Conservation (phyloP, 345 rosid species). For the Mercurialis annua region DNA sequence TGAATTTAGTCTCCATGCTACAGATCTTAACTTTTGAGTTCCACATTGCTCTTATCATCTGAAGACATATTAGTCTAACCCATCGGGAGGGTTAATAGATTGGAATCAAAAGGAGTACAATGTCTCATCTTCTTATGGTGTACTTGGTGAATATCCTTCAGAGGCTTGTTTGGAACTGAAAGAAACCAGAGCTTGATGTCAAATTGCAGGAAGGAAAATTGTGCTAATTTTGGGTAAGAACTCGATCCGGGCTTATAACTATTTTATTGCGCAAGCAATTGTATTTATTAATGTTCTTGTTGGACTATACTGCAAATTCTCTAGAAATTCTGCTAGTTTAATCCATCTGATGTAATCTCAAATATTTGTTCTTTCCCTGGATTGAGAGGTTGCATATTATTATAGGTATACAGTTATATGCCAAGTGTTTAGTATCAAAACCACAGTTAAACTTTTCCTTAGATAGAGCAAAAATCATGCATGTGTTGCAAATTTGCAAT, state of each 20-base stretch:
- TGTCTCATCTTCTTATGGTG: neutral
- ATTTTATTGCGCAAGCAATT: neutral
- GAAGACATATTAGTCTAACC: neutral
- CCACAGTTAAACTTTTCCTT: neutral
- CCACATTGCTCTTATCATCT: neutral
- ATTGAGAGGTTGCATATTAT: neutral
- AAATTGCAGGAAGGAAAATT: neutral
- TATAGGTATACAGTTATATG: neutral
- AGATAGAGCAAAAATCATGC: neutral
- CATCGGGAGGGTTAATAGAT: neutral
- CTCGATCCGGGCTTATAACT: neutral
- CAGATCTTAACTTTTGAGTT: neutral
- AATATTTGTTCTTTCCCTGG: neutral
- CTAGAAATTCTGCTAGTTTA: neutral
- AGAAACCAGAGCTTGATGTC: neutral
- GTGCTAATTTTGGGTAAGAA: neutral
- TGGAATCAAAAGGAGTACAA: neutral
- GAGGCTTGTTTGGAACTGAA: conserved; percentile 1
- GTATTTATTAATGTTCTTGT: neutral
- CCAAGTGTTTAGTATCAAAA: neutral
- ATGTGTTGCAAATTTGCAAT: neutral
- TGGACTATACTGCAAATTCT: neutral
- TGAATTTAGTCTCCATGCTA: neutral
- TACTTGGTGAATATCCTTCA: neutral
- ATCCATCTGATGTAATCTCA: neutral